These are phyloP conservation scores for Termitomyces sp. DNA, from an alignment of 768 basidiomycete genomes.

Conservation along the genomic window DNA sequence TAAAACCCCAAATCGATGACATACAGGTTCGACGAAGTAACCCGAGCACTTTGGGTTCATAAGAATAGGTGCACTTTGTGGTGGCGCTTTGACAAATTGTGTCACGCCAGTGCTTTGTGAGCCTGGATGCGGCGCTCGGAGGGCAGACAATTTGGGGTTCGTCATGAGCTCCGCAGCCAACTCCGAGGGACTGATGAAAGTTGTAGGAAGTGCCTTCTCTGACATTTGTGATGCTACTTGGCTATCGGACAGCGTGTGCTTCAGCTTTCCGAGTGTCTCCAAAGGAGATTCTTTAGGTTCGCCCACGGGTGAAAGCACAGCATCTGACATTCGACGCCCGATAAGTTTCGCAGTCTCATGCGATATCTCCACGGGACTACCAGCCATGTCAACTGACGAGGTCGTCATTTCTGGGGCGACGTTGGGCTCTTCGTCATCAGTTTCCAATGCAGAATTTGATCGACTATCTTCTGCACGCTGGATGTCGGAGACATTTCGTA, in stretches of 20 bases:
- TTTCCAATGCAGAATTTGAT: constrained; percentile 49
- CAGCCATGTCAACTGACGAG: background rate
- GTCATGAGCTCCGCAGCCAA: constrained; percentile 34
- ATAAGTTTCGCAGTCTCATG: constrained; percentile 24
- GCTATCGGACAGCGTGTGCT: constrained; percentile 2
- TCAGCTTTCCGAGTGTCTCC: constrained; percentile 10
- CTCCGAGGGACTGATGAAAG: constrained; percentile 31
- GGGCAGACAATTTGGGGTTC: constrained; percentile 37
- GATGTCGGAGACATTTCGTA: constrained; percentile 11
- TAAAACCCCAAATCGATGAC: background rate
- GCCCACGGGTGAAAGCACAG: constrained; percentile 26
- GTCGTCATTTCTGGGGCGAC: background rate
- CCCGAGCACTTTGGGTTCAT: constrained; percentile 85
- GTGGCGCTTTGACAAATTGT: constrained; percentile 21
- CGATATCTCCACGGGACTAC: constrained; percentile 9
- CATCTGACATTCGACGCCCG: constrained; percentile 37
- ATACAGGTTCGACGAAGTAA: constrained; percentile 93
- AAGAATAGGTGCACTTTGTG: constrained; percentile 59
- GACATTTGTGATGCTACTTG: constrained; percentile 2
- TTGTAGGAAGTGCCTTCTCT: constrained; percentile 18
- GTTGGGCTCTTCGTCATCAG: constrained; percentile 24
- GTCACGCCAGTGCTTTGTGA: constrained; percentile 6
- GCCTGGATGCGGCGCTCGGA: constrained; percentile 19
- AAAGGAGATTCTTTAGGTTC: constrained; percentile 10
- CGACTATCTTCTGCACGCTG: constrained; percentile 22